Evolutionary conservation across 345 rosid species (phyloP), one percentile per base, ranked within the genome.

Genomic region (Acer saccharum): DNA sequence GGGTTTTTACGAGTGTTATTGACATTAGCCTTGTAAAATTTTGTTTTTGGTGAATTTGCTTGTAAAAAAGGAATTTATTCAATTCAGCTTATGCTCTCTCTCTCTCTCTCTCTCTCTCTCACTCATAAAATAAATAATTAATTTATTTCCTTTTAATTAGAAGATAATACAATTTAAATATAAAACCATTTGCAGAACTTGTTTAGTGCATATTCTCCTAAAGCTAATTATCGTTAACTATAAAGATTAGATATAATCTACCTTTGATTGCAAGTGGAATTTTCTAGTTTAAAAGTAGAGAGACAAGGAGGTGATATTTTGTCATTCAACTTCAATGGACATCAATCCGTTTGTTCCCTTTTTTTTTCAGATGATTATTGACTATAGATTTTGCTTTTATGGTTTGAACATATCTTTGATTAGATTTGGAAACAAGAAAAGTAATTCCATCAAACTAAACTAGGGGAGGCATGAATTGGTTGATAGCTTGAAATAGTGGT

Each of bases 381-480:
- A 41, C 5, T 54, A 10, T 12, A 1, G 1, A 17, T 65, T 23
- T 25, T 18, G 46, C 39, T 54, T 20, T 65, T 67, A 2, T 23
- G 14, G 39, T 52, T 48, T 60, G 55, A 48, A 70, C n/a, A 71
- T 10, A 67, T 55, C 73, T 48, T 66, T 76, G 16, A 70, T 50
- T 16, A 70, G 44, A 70, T 70, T 27, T 52, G 43, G 43, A 52
- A n/a, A 21, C 10, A 25, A 25, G 48, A 20, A 35, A 66, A 54
- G 43, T 48, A 61, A 61, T 41, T 65, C 63, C 52, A 16, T 18
- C 4, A 25, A 41, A 50, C 4, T 4, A 44, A 71, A 76, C 29
- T 2, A 43, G 18, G 39, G 77, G 79, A 11, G 72, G 76, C 85
- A 79, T 57, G 74, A 68, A 10, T 10, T 60, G 61, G 43, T 65